Conservation (phyloP, 108 stramenopile species). For the Hondaea fermentalgiana region DNA sequence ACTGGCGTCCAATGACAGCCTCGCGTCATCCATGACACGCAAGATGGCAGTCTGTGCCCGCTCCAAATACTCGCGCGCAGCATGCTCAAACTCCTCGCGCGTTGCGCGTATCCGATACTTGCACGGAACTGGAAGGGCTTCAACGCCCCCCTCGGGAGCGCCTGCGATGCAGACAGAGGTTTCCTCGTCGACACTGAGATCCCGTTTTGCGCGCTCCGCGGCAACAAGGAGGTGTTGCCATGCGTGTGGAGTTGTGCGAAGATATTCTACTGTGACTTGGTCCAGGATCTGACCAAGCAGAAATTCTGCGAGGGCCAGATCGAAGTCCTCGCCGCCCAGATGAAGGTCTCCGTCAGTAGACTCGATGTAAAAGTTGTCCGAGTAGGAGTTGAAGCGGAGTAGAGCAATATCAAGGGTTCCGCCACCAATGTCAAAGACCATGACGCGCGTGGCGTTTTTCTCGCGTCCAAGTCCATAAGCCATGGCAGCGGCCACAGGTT, state of each 20-base stretch:
- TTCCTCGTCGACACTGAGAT: not conserved
- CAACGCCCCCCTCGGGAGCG: not conserved
- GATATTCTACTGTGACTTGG: not conserved
- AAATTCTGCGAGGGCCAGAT: not conserved
- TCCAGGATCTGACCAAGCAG: not conserved
- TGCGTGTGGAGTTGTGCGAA: not conserved
- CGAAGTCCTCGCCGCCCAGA: conserved; percentile 21
- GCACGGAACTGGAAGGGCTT: not conserved
- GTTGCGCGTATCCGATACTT: not conserved
- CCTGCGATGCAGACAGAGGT: not conserved
- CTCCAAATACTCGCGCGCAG: not conserved
- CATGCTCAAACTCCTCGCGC: not conserved
- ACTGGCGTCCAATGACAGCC: not conserved
- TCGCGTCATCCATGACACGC: not conserved
- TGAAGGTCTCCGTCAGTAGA: conserved; percentile 17
- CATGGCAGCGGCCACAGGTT: not conserved
- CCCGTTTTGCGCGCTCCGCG: not conserved
- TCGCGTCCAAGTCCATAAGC: not conserved
- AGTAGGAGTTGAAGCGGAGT: not conserved
- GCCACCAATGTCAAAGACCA: conserved; percentile 24
- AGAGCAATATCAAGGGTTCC: conserved; percentile 18
- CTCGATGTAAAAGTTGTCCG: not conserved
- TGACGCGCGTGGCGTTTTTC: not conserved
- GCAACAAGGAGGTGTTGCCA: not conserved
- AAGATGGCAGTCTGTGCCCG: not conserved